Conservation (phyloP, 345 rosid species). For the Lepidium africanum region DNA sequence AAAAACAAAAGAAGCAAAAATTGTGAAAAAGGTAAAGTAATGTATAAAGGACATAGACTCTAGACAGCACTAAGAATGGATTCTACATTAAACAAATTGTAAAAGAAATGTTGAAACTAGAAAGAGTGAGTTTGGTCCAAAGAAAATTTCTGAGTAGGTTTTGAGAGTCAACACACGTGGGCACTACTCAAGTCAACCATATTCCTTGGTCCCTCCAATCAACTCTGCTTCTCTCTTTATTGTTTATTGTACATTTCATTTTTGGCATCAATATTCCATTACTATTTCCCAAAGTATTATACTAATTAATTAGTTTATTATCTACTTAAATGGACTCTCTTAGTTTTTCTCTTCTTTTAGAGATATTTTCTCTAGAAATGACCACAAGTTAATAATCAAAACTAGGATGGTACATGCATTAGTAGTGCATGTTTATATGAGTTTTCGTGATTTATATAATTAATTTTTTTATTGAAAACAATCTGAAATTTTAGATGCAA, state of each 20-base stretch:
- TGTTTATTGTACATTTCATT: slow-evolving; percentile 1
- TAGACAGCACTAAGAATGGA: neutral
- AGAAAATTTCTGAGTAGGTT: slow-evolving; percentile 5
- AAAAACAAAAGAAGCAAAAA: neutral
- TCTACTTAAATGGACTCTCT: too few relatives aligned
- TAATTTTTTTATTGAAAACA: too few relatives aligned
- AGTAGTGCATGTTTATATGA: too few relatives aligned
- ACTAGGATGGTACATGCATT: too few relatives aligned
- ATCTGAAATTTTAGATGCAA: too few relatives aligned
- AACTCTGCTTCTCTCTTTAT: slow-evolving; percentile 11
- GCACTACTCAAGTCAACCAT: slow-evolving; percentile 17
- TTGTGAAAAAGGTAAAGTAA: neutral
- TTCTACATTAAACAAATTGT: neutral
- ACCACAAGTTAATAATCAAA: neutral
- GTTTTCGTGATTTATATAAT: too few relatives aligned
- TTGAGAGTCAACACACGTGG: slow-evolving; percentile 28
- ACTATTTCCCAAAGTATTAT: slow-evolving; percentile 4
- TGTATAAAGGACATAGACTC: neutral
- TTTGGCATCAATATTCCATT: neutral
- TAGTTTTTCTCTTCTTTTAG: too few relatives aligned
- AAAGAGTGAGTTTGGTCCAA: slow-evolving; percentile 5
- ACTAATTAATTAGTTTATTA: too few relatives aligned
- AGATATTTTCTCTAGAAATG: neutral
- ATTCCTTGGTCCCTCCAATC: slow-evolving; percentile 13
- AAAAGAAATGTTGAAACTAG: neutral